Percentiles rank a stretch among this genome's conserved stretches.
Conservation (phyloP, 1,284 basidiomycete genomes). For the Schizophyllum amplum region DNA sequence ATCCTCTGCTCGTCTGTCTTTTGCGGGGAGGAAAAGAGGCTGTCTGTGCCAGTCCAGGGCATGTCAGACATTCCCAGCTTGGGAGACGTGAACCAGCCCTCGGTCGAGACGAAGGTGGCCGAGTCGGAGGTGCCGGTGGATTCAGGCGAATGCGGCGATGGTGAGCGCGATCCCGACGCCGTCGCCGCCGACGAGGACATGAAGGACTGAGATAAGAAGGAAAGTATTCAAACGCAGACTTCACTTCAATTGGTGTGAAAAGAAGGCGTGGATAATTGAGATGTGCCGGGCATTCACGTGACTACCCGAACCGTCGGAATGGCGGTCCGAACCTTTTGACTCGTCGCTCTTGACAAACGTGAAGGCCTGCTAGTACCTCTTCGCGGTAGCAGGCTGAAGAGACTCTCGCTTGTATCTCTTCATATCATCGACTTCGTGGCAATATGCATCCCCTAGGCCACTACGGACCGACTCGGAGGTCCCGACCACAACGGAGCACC, state of each 20-base stretch:
- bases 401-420: no score
- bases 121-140: constrained; percentile 43
- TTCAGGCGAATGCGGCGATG: constrained; percentile 62
- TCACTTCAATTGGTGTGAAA: not conserved
- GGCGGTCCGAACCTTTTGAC: not conserved
- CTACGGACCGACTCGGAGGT: not conserved
- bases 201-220: not conserved
- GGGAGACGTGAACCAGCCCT: constrained; percentile 46
- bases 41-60: constrained; percentile 23
- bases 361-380: no score
- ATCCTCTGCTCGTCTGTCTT: constrained; percentile 44
- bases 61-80: constrained; percentile 27
- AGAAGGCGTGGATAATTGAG: not conserved
- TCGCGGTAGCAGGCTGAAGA: no score
- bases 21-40: constrained; percentile 20
- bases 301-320: not conserved
- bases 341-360: not conserved
- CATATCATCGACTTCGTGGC: no score
- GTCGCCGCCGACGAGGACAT: constrained; percentile 47
- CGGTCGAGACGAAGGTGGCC: constrained; percentile 39
- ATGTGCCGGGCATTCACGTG: not conserved
- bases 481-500: not conserved
- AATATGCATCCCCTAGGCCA: not conserved
- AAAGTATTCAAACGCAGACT: not conserved
- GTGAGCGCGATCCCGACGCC: constrained; percentile 56